Base-by-base conservation (phyloP, 441 rosid genomes). In the Rhodomyrtus psidioides region DNA sequence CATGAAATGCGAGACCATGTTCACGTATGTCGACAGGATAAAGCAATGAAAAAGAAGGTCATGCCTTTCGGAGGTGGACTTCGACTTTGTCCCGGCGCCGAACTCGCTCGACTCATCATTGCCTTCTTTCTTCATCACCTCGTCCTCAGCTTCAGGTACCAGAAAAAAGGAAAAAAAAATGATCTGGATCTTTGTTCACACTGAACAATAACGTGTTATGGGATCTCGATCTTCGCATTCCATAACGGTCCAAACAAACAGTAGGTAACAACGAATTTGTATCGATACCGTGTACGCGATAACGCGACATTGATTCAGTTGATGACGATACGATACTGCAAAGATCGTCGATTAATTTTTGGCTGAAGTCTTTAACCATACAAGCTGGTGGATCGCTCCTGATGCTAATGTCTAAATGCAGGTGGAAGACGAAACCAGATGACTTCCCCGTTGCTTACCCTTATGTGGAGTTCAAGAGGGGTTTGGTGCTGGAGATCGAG, bases 81-180 rank as follows among this genome's bases (percentile, higher is more conserved):
- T 60, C 86, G 98, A 84, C 88, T 92, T 12, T 96, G 98, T 85
- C 98, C 99, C 28, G 99, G 98, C 55, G 93, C 92, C 62, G 98
- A 95, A 76, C 93, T 96, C 57, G 98, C 97, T 84, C 93, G 91
- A 90, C 90, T 94, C 26, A 94, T 89, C 88, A 90, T 86, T 46
- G 92, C 97, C 27, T 94, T 94, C 85, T 96, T 95, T 85, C 94
- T 96, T 86, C 99, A 96, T 91, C 98, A 94, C 92, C 94, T 96
- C 89, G 97, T 95, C 93, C 94, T 94, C 54, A 88, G 87, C 74
- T 95, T 91, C 84, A 94, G 95, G 98, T 96, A 87, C 49, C 49
- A 39, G 14, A 34, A 34, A 1, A 34, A 55, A 39, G 4, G 6
- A 42, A 51, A 51, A 53, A 51, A 39, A 10, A 26, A 56, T 42